These are phyloP conservation scores for Clavispora vitiphila DNA, from an alignment of 805 yeast species.

Conservation along the genomic window DNA sequence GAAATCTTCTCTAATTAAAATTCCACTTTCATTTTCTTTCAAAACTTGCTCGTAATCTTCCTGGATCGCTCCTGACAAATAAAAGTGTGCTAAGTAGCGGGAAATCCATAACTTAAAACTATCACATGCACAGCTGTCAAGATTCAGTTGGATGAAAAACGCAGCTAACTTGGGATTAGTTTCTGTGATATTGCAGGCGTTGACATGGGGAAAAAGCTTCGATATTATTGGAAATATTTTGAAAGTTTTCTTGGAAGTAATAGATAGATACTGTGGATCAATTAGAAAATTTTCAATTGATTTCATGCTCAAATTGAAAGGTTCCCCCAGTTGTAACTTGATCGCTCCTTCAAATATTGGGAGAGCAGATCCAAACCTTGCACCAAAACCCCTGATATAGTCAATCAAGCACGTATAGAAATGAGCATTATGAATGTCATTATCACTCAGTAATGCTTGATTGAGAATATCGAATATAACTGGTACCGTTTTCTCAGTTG, in stretches of 20 bases:
- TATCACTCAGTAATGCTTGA: not conserved
- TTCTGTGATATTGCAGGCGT: not conserved
- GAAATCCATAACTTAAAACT: conserved; percentile 7
- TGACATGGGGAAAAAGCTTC: not conserved
- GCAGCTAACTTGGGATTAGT: not conserved
- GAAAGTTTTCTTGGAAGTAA: not conserved
- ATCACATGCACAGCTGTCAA: not conserved
- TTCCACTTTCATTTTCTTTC: not conserved
- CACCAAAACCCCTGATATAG: not conserved
- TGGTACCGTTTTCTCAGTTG: not conserved
- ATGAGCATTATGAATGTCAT: not conserved
- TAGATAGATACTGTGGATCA: not conserved
- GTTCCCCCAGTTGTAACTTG: not conserved
- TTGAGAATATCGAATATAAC: not conserved
- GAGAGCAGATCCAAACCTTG: not conserved
- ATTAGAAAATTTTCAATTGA: not conserved
- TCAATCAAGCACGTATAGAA: not conserved
- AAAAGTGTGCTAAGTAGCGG: conserved; percentile 10
- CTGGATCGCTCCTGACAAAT: conserved; percentile 7
- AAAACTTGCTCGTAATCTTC: not conserved
- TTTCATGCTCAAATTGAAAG: not conserved
- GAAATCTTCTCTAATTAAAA: not conserved
- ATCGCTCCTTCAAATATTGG: conserved; percentile 1
- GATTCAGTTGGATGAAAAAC: conserved; percentile 2
- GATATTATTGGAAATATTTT: not conserved